Evolutionary conservation across 192 early-diverging fungal genomes (phyloP), one percentile per base, ranked within the genome.

Genomic region (Podila horticola): DNA sequence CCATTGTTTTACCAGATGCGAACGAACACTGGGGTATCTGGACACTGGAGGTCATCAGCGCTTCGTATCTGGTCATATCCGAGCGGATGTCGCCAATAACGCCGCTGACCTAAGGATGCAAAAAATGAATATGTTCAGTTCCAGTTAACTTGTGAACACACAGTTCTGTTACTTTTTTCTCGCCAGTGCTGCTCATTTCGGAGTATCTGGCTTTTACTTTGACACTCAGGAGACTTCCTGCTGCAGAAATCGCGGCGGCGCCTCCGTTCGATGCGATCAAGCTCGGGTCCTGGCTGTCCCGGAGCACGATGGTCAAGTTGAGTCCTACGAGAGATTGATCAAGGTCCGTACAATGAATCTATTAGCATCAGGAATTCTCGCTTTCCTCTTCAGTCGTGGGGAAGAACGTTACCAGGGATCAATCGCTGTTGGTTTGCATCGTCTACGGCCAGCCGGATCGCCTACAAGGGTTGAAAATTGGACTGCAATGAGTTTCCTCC

Each of bases 1-100:
- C 13, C 13, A 45, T 3, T 8, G 41, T 45, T 45, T 74, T 69
- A 69, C 77, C 74, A 11, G 86, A 81, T 6, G 82, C 74, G 69
- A 82, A 87, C 20, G 84, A 87, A 57, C 86, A 87, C 30, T 87
- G 86, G 13, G 84, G 75, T 6, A 87, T 75, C 31, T 75, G 63
- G 1, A 87, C 59, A 17, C 84, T 79, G 12, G 82, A 82, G 19
- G 82, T 87, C 74, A 87, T 84, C 29, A 87, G 58, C 26, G 84
- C 84, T 52, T 83, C 83, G n/a, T 83, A 70, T 24, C 75, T 74
- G 13, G 86, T 87, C 66, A 84, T 72, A 22, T 72, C 75, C 63
- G 82, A 85, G 3, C 72, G 69, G 9, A 85, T 73, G 45, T 87
- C 86, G 22, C 86, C 84, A 72, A 87, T 84, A 13, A 87, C 84